These are phyloP conservation scores for Dictyostelium firmibasis DNA, from an alignment of 78 protist genomes.

Conservation along the genomic window DNA sequence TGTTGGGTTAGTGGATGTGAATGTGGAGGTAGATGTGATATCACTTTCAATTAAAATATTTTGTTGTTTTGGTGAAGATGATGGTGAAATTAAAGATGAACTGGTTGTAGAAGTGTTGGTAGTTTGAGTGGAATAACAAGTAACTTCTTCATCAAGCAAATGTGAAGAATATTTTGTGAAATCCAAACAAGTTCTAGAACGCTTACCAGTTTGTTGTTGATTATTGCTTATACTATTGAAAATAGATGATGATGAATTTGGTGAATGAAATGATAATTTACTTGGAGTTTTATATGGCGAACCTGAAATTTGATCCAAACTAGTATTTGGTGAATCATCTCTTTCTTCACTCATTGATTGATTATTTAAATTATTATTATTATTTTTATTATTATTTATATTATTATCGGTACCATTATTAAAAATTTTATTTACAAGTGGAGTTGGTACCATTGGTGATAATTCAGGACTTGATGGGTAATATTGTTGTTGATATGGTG, in stretches of 20 bases:
- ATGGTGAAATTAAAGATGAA: neutral
- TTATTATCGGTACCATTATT: neutral
- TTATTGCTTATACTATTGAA: neutral
- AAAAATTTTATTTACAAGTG: neutral
- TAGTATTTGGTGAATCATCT: neutral
- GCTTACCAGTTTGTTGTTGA: neutral
- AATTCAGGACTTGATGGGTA: constrained; percentile 59
- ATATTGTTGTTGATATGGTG: neutral
- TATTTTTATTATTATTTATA: neutral
- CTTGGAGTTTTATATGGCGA: constrained; percentile 74
- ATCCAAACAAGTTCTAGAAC: constrained; percentile 34
- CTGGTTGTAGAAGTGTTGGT: neutral
- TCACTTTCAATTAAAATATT: neutral
- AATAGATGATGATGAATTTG: neutral
- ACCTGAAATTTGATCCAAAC: neutral
- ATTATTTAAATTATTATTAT: neutral
- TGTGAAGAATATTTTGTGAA: neutral
- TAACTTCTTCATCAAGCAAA: neutral
- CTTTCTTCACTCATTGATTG: neutral
- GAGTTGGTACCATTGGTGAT: constrained; percentile 22
- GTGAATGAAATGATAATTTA: constrained; percentile 3
- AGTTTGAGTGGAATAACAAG: neutral
- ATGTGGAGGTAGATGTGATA: neutral
- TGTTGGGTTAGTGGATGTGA: neutral
- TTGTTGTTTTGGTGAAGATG: neutral